Evolutionary conservation across 257 asterid genomes (phyloP).

Genomic region (Solanum chmielewskii): DNA sequence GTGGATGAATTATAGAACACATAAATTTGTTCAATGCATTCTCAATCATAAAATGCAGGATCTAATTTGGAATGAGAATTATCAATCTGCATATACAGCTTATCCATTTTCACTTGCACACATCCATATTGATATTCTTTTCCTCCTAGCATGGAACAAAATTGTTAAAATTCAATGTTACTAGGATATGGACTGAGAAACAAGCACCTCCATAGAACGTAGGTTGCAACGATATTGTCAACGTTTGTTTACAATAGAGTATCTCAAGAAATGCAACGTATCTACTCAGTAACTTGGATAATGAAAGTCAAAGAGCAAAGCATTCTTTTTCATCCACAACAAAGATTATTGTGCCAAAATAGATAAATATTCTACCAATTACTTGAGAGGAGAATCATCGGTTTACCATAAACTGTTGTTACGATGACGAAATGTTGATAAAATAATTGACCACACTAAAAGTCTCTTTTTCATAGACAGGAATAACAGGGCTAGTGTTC

Average conservation of each 20-base stretch:
- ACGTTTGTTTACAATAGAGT: background rate
- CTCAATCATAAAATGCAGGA: conserved; percentile 20
- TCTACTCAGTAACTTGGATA: background rate
- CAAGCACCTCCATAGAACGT: background rate
- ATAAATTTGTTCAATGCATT: conserved; percentile 34
- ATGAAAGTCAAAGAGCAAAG: background rate
- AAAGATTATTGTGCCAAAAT: background rate
- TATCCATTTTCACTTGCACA: background rate
- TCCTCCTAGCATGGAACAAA: background rate
- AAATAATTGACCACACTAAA: background rate
- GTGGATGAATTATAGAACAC: too few species aligned
- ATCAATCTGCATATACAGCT: too few species aligned
- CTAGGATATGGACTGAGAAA: background rate
- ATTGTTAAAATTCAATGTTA: background rate
- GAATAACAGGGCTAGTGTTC: background rate
- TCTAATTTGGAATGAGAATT: background rate
- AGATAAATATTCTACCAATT: background rate
- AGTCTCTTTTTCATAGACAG: background rate
- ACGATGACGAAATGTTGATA: background rate
- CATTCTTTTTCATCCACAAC: background rate
- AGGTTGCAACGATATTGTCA: background rate
- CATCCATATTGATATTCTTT: background rate
- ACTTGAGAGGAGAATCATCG: background rate
- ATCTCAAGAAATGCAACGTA: background rate
- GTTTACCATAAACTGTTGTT: background rate